Base-by-base conservation (phyloP, 208 protist species). In the Crithidia thermophila region DNA sequence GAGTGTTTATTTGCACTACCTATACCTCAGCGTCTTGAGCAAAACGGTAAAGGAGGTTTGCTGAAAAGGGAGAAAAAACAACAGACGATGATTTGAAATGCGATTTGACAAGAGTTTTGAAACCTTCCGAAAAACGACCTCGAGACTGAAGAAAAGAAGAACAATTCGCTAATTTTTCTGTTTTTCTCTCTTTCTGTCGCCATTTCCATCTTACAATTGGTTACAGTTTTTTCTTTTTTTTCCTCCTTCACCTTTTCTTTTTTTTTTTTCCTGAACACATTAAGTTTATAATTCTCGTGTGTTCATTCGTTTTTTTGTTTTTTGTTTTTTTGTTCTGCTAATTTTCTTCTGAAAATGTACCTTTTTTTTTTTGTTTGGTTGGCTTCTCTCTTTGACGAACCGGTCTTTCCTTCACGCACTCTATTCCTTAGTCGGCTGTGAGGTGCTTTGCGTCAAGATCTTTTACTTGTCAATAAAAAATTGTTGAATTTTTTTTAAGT, bases 1-100 rank as follows among this genome's bases (percentile, higher is more conserved):
- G 39, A 18, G 55, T 61, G 55, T 61, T 28, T 56, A 56, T 40
- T 56, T 31, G 40, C 50, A 25, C 25, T 14, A 39, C 50, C 50
- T 56, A 31, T 56, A 40, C 18, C 27, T 25, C 31, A 6, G 28
- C 13, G 7, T 27, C 1, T 25, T n/a, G 9, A 56, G 25, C 31
- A 36, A 5, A 40, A 40, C 36, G 27, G 27, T 2, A 56, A 10
- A 25, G 4, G 28, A 31, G 36, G 45, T 14, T 2, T 14, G 45
- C 21, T 50, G 21, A 50, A 50, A 18, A 30, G 14, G 45, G 45
- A 50, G 23, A 30, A 50, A 30, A 13, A n/a, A n/a, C n/a, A n/a
- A n/a, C n/a, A n/a, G n/a, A n/a, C n/a, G n/a, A n/a, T n/a, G n/a
- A n/a, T n/a, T n/a, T n/a, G n/a, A n/a, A n/a, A n/a, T n/a, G n/a